Percentiles rank a stretch among this genome's conserved stretches.
These are phyloP conservation scores for Dictyostelium purpureum DNA, from an alignment of 78 protist genomes.

Conservation along the genomic window DNA sequence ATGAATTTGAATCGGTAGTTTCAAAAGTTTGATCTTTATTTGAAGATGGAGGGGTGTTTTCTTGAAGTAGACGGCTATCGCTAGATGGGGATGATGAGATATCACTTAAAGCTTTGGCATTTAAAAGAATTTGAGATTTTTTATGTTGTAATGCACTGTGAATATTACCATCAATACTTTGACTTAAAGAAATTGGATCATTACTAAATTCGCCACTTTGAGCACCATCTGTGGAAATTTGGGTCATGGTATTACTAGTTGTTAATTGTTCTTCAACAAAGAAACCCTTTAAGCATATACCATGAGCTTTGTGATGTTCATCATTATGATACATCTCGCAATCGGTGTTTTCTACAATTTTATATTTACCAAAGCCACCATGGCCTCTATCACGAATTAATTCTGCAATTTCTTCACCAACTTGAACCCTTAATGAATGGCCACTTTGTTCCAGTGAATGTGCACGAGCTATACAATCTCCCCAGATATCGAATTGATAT, in stretches of 20 bases:
- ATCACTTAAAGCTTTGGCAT: background rate
- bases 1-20: background rate
- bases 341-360: background rate
- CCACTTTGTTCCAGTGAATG: conserved; percentile 68
- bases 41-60: background rate
- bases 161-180: background rate
- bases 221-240: background rate
- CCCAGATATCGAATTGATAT: conserved; percentile 78
- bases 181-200: background rate
- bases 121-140: background rate
- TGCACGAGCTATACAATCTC: conserved; percentile 55
- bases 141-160: background rate
- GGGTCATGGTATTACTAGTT: background rate
- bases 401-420: background rate
- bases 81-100: background rate
- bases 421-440: conserved; percentile 43
- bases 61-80: background rate
- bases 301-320: conserved; percentile 8
- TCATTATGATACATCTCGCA: background rate
- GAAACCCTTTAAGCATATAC: background rate
- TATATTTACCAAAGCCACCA: background rate
- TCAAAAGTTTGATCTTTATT: background rate
- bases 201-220: background rate
- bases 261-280: background rate
- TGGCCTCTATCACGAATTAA: background rate